phyloP scores from a whole-genome alignment of 192 early-diverging fungal species.

The Backusella tuberculispora region DNA sequence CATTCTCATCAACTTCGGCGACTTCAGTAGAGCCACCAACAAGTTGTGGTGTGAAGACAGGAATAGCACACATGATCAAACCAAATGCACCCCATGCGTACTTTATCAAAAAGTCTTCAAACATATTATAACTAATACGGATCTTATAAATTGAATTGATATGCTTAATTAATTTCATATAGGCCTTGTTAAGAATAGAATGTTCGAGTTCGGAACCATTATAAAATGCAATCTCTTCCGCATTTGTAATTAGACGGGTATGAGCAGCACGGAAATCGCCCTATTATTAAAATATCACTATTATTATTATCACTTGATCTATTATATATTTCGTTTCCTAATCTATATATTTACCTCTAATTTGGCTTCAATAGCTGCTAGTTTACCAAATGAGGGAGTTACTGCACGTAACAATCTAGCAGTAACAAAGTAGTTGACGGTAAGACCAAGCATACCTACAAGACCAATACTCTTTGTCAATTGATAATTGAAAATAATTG shows the following conservation, averaged over 20 bases:
- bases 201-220: slow-evolving; percentile 88
- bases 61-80: slow-evolving; percentile 79
- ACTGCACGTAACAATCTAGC: slow-evolving; percentile 78
- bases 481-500: slow-evolving; percentile 91
- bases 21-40: slow-evolving; percentile 30
- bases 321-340: neutral
- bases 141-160: slow-evolving; percentile 86
- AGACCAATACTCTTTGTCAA: slow-evolving; percentile 86
- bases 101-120: slow-evolving; percentile 95
- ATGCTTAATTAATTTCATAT: slow-evolving; percentile 78
- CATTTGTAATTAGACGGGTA: slow-evolving; percentile 92
- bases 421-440: slow-evolving; percentile 77
- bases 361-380: slow-evolving; percentile 88
- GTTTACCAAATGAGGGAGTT: slow-evolving; percentile 93
- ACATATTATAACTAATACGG: slow-evolving; percentile 92
- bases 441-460: slow-evolving; percentile 79
- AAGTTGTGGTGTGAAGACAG: slow-evolving; percentile 78
- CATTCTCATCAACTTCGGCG: slow-evolving; percentile 40
- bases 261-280: slow-evolving; percentile 96
- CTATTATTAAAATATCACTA: slow-evolving; percentile 27
- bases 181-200: slow-evolving; percentile 76
- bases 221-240: slow-evolving; percentile 96
- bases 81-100: slow-evolving; percentile 96
- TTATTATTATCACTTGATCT: neutral
- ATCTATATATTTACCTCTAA: slow-evolving; percentile 54